These are phyloP conservation scores for Actinomortierella wolfii DNA, from an alignment of 371 early-diverging fungal genomes.

Conservation along the genomic window DNA sequence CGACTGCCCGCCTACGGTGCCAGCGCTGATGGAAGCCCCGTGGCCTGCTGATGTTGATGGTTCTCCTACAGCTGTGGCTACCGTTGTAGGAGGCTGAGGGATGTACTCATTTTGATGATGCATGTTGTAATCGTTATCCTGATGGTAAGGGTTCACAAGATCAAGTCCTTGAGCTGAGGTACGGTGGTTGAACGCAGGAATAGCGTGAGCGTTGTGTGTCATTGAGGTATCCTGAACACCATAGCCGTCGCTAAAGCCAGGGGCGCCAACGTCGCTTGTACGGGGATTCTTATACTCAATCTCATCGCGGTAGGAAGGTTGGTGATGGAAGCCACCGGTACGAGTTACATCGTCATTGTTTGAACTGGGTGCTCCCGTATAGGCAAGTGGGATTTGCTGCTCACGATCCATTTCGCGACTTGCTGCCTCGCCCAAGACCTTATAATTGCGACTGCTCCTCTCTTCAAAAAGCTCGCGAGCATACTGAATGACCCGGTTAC, in stretches of 20 bases:
- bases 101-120: too few species aligned
- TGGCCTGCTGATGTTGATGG: background rate
- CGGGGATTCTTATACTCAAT: conserved; percentile 34
- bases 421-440: conserved; percentile 4
- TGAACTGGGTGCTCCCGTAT: conserved; percentile 25
- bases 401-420: conserved; percentile 12
- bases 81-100: background rate
- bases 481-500: conserved; percentile 45
- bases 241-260: background rate
- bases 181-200: conserved; percentile 30
- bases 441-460: conserved; percentile 25
- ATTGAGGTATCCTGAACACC: too few species aligned
- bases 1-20: conserved; percentile 13
- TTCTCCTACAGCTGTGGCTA: background rate
- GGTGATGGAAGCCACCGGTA: conserved; percentile 16
- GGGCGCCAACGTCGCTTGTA: conserved; percentile 4
- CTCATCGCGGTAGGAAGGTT: conserved; percentile 41
- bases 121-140: too few species aligned
- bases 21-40: too few species aligned
- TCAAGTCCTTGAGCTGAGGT: conserved; percentile 23
- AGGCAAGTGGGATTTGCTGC: conserved; percentile 44
- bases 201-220: background rate
- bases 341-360: background rate
- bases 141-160: conserved; percentile 25
- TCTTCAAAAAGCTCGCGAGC: conserved; percentile 39